Evolutionary conservation across 345 rosid species (phyloP), one percentile per base, ranked within the genome.

Genomic region (Citrus medica): DNA sequence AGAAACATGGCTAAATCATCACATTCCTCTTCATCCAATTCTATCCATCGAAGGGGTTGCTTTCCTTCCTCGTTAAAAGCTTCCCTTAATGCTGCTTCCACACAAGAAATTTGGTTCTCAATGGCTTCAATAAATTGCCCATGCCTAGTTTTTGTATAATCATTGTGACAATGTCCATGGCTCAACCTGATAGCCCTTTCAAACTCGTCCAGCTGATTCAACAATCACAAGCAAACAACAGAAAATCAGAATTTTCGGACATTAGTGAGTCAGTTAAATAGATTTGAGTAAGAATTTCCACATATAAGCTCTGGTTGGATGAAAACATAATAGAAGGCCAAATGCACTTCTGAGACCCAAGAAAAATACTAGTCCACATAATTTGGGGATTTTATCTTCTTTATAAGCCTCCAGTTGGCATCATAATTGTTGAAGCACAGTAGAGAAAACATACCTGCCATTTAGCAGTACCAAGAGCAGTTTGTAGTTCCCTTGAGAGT

Each of bases 381-480:
- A 59, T 22, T 25, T 73, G 3, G 24, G 38, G 16, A 24, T 6
- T 59, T 16, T 24, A 33, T 33, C 3, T 51, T 53, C 24, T 46
- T 48, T 48, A 69, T 69, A 22, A 7, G 58, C 55, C 73, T 42
- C 58, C 30, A 25, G 33, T 42, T 70, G 55, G 10, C 25, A 53
- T 64, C 25, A 24, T 68, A 69, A 51, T 42, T 74, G n/a, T 22
- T 24, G 56, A 46, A 69, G 21, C 63, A n/a, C 27, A 32, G 60
- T 1, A 80, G 5, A 38, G 12, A 65, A 53, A 77, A 62, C 73
- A 14, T 67, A 94, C 98, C 97, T 94, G 98, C 97, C 97, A 94
- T 81, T 94, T 94, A 61, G 98, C 93, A 24, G 98, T 92, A 74
- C 96, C 96, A 76, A 94, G 75, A 75, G 98, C 87, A n/a, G 90